A percentile compares a stretch with the other conserved stretches of the same genome.
phyloP scores from a whole-genome alignment of 176 grass and related monocot genomes.

The Oryza rufipogon region DNA sequence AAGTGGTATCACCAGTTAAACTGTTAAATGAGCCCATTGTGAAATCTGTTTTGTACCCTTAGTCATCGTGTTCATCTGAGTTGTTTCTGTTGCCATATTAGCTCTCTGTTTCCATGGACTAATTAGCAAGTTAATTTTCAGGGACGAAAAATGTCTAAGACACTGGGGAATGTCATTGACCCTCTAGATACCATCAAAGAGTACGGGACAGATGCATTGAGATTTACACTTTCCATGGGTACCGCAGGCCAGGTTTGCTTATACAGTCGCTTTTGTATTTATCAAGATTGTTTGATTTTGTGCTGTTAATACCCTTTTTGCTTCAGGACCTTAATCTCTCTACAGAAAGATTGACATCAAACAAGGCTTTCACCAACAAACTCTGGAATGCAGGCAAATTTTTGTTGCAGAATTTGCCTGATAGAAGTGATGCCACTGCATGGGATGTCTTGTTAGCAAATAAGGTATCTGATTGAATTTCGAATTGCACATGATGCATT shows the following conservation, averaged over 20 bases:
- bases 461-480: constrained; percentile 53
- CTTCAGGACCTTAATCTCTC: constrained; percentile 97
- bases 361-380: constrained; percentile 99
- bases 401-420: constrained; percentile 92
- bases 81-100: constrained; percentile 18
- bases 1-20: constrained; percentile 10
- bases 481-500: constrained; percentile 36
- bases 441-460: constrained; percentile 84
- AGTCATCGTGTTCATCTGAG: constrained; percentile 8
- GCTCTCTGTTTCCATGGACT: constrained; percentile 26
- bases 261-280: background rate
- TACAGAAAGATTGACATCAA: constrained; percentile 88
- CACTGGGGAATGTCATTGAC: constrained; percentile 96
- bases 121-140: constrained; percentile 43
- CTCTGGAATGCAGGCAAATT: constrained; percentile 99
- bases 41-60: constrained; percentile 8
- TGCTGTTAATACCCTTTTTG: constrained; percentile 41
- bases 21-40: constrained; percentile 2
- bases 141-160: constrained; percentile 99
- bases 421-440: constrained; percentile 72
- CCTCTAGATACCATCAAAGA: constrained; percentile 96
- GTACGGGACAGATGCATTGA: constrained; percentile 94
- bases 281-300: constrained; percentile 33
- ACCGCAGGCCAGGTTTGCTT: constrained; percentile 89
- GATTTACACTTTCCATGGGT: constrained; percentile 95